These are phyloP conservation scores for Cystobasidium pallidum DNA, from an alignment of 1,284 basidiomycete genomes.

Conservation along the genomic window DNA sequence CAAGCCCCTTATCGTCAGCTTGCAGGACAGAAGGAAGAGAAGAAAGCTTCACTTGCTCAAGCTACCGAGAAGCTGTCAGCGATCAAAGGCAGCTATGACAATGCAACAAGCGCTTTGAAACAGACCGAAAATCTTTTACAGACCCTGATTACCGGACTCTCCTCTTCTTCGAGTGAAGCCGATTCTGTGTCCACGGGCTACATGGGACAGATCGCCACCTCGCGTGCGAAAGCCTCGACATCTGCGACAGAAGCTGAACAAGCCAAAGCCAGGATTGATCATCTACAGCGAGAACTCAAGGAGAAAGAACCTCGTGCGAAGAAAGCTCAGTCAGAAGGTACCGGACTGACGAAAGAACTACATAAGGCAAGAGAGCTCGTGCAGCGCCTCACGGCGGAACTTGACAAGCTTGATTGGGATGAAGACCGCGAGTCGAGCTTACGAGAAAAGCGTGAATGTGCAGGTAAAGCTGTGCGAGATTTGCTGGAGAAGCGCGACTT, in stretches of 20 bases:
- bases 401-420: conserved; percentile 65
- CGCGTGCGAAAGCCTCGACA: conserved; percentile 73
- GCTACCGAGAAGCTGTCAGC: conserved; percentile 68
- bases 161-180: conserved; percentile 64
- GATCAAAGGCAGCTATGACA: conserved; percentile 65
- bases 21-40: conserved; percentile 44
- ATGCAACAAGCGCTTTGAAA: conserved; percentile 67
- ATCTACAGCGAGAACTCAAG: conserved; percentile 80
- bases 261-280: conserved; percentile 72
- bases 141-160: conserved; percentile 88
- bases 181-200: conserved; percentile 80
- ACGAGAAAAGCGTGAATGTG: conserved; percentile 16
- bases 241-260: conserved; percentile 85
- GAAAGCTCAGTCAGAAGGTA: conserved; percentile 79
- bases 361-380: conserved; percentile 75
- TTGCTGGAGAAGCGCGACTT: conserved; percentile 68
- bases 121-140: conserved; percentile 93
- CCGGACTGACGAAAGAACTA: conserved; percentile 66
- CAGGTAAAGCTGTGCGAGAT: conserved; percentile 18
- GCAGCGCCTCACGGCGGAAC: conserved; percentile 64
- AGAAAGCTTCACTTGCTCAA: conserved; percentile 66
- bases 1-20: conserved; percentile 43
- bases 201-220: conserved; percentile 93
- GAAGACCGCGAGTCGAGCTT: conserved; percentile 23
- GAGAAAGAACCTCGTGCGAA: conserved; percentile 78